Percentiles rank a stretch among this genome's conserved stretches.
phyloP scores from a whole-genome alignment of 2,329 filamentous ascomycete species.

The Elsinoe australis region DNA sequence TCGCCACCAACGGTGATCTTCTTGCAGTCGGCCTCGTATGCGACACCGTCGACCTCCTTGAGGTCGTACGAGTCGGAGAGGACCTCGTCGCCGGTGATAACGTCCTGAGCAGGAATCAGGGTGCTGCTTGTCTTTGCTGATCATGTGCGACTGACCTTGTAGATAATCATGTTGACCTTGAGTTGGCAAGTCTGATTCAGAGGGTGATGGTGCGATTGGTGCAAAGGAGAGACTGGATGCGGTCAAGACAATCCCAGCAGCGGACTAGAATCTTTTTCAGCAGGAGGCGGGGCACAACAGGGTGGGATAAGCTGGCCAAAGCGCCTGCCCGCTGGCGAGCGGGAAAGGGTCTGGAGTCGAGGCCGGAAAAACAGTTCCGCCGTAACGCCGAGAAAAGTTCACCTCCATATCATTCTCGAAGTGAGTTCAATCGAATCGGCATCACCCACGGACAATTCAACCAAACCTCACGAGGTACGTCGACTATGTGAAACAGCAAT shows the following conservation, averaged over 20 bases:
- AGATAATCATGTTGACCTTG: conserved; percentile 50
- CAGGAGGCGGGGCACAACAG: conserved; percentile 16
- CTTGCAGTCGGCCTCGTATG: conserved; percentile 85
- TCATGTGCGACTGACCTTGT: conserved; percentile 50
- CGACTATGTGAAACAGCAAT: conserved; percentile 19
- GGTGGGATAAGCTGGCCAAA: neutral
- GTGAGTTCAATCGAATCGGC: too few relatives aligned
- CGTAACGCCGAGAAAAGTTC: conserved; percentile 18
- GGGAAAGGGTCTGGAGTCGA: too few relatives aligned
- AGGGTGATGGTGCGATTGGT: conserved; percentile 17
- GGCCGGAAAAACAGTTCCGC: conserved; percentile 15
- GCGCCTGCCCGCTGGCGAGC: too few relatives aligned
- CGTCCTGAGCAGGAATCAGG: conserved; percentile 54
- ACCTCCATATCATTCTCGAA: too few relatives aligned
- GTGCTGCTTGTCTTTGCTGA: too few relatives aligned
- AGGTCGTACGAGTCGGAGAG: conserved; percentile 90
- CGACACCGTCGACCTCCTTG: conserved; percentile 68
- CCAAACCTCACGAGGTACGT: conserved; percentile 31
- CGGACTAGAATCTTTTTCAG: conserved; percentile 17
- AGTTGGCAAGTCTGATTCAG: conserved; percentile 21
- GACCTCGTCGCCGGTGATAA: conserved; percentile 86
- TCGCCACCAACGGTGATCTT: conserved; percentile 77
- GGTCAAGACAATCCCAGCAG: conserved; percentile 7
- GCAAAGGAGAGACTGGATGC: conserved; percentile 16
- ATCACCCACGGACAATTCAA: too few relatives aligned